These are phyloP conservation scores for Immersiporthe knoxdaviesiana DNA, from an alignment of 2,329 filamentous ascomycete species.

Conservation along the genomic window DNA sequence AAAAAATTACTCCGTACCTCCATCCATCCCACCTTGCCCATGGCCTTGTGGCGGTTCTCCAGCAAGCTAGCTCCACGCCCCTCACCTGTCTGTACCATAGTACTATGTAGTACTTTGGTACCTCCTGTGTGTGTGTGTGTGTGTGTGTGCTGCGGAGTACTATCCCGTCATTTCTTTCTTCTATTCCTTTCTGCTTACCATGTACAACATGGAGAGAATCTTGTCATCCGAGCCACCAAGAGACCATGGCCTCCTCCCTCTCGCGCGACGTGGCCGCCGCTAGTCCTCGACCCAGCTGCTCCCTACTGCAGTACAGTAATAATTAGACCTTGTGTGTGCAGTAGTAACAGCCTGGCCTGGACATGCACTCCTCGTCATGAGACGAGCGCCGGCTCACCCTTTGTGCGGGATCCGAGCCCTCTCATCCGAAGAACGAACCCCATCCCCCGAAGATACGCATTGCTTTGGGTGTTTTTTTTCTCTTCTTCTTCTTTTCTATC, in stretches of 20 bases:
- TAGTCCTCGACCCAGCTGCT: background rate
- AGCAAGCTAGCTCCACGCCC: background rate
- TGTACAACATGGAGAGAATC: background rate
- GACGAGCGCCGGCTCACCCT: conserved; percentile 21
- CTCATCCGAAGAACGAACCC: background rate
- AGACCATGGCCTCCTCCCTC: background rate
- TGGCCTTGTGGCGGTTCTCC: background rate
- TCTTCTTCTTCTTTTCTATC: no score
- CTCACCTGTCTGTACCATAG: background rate
- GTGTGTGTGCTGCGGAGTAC: background rate
- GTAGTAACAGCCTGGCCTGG: conserved; percentile 7
- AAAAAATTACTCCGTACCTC: no score
- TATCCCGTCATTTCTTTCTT: background rate
- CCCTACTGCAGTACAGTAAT: background rate
- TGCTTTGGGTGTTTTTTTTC: background rate
- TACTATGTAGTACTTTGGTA: background rate
- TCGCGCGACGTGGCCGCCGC: background rate
- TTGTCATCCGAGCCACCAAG: background rate
- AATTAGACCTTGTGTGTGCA: background rate
- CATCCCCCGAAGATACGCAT: background rate
- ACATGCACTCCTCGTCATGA: conserved; percentile 11
- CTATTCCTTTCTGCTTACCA: background rate
- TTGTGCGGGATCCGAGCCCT: background rate
- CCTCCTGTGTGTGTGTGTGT: background rate
- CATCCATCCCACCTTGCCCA: background rate